Conservation (phyloP, 2,329 filamentous ascomycete species). For the Fusarium praegraminearum region DNA sequence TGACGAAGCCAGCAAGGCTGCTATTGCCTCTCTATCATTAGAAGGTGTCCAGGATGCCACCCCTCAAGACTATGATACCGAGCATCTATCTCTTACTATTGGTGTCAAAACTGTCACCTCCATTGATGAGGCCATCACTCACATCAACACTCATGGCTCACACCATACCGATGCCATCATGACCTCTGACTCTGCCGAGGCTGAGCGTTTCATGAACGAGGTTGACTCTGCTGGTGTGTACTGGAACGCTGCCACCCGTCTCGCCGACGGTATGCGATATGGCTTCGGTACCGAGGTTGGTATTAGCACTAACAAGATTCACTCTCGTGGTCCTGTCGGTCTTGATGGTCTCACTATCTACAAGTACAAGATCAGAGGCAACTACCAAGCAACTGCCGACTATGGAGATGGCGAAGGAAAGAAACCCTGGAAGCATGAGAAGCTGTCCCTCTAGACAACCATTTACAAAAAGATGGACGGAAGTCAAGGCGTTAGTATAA, state of each 20-base stretch:
- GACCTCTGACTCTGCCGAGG: conserved; percentile 74
- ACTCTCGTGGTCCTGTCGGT: conserved; percentile 91
- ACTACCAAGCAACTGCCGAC: conserved; percentile 82
- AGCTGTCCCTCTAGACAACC: conserved; percentile 55
- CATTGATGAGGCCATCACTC: conserved; percentile 78
- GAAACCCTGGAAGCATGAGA: conserved; percentile 70
- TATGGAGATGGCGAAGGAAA: conserved; percentile 76
- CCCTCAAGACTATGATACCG: conserved; percentile 83
- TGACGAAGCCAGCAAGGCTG: conserved; percentile 75
- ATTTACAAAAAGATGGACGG: background rate
- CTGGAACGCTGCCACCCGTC: conserved; percentile 95
- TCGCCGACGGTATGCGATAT: conserved; percentile 96
- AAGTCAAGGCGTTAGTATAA: conserved; percentile 34
- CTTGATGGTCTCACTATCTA: conserved; percentile 96
- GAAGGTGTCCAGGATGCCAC: conserved; percentile 72
- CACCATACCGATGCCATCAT: conserved; percentile 95
- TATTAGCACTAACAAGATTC: conserved; percentile 99
- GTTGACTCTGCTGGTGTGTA: conserved; percentile 94
- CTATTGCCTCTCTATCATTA: conserved; percentile 63
- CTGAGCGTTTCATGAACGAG: conserved; percentile 84
- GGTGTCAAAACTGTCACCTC: conserved; percentile 82
- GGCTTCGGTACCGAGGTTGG: conserved; percentile 98
- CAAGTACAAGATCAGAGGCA: conserved; percentile 90
- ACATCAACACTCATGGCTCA: conserved; percentile 93
- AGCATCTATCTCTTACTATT: conserved; percentile 87